phyloP scores from a whole-genome alignment of 2,329 filamentous ascomycete genomes.

The Pestalotiopsis sp. region DNA sequence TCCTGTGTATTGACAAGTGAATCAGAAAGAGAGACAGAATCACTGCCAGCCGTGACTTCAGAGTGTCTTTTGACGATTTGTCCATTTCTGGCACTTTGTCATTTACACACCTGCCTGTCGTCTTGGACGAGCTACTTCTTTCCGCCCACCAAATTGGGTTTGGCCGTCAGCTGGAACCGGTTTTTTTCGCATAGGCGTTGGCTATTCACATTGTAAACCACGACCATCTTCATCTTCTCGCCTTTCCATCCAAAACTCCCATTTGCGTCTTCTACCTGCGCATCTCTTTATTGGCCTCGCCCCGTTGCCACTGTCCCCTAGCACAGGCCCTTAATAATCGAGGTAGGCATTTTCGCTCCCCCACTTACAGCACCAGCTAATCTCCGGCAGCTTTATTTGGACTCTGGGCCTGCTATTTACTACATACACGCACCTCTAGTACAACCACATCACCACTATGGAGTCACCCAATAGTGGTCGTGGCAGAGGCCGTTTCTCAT shows the following conservation, averaged over 20 bases:
- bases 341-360: slow-evolving; percentile 20
- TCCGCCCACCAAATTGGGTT: not conserved
- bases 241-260: not conserved
- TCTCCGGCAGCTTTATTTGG: slow-evolving; percentile 23
- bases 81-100: not conserved
- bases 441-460: slow-evolving; percentile 21
- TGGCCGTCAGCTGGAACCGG: not conserved
- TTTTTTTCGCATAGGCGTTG: not conserved
- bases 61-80: not conserved
- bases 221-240: not conserved
- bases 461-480: slow-evolving; percentile 28
- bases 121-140: not conserved
- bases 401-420: not conserved
- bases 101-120: not conserved
- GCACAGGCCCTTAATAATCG: not conserved
- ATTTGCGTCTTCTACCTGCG: not conserved
- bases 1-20: not conserved
- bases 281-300: not conserved
- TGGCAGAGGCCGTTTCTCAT: slow-evolving; percentile 26
- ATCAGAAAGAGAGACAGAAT: not conserved
- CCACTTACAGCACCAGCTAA: slow-evolving; percentile 34
- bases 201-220: not conserved
- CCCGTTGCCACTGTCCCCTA: not conserved
- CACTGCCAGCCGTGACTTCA: not conserved
- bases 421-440: not conserved